These are phyloP conservation scores for Chamaecyparis obtusa DNA, from an alignment of 75 land plant genomes.

Conservation along the genomic window DNA sequence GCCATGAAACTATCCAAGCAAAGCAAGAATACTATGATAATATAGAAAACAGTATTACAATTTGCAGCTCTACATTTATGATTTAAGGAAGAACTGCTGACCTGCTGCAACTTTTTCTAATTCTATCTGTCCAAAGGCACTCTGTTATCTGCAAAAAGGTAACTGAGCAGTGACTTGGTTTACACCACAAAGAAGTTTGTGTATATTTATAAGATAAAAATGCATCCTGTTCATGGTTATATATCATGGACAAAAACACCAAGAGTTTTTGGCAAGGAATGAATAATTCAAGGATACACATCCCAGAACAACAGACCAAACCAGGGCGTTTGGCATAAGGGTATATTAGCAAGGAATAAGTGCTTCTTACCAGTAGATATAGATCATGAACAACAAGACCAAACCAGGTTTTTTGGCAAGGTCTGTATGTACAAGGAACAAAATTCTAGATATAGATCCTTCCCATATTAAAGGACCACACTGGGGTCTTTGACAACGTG, in stretches of 20 bases:
- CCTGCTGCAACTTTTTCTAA: not conserved
- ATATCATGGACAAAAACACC: not conserved
- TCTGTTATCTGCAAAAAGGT: not conserved
- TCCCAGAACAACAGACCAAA: not conserved
- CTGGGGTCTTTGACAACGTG: not conserved
- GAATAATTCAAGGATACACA: not conserved
- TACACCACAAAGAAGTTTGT: not conserved
- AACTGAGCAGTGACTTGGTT: not conserved
- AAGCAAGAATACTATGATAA: no score
- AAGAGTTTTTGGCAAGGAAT: not conserved
- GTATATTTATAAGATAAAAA: not conserved
- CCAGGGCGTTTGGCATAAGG: not conserved
- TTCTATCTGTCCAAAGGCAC: no score
- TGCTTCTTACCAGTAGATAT: not conserved
- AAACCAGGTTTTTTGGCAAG: not conserved
- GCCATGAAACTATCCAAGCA: no score
- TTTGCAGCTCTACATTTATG: not conserved
- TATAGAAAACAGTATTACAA: not conserved
- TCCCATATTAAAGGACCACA: not conserved
- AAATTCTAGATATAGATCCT: not conserved
- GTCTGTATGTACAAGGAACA: not conserved
- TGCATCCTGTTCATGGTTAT: not conserved
- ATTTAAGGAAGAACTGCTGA: not conserved
- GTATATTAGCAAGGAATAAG: not conserved
- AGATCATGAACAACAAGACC: not conserved